Conservation (phyloP, 306 rosid genomes). For the Abrus pulchellus region DNA sequence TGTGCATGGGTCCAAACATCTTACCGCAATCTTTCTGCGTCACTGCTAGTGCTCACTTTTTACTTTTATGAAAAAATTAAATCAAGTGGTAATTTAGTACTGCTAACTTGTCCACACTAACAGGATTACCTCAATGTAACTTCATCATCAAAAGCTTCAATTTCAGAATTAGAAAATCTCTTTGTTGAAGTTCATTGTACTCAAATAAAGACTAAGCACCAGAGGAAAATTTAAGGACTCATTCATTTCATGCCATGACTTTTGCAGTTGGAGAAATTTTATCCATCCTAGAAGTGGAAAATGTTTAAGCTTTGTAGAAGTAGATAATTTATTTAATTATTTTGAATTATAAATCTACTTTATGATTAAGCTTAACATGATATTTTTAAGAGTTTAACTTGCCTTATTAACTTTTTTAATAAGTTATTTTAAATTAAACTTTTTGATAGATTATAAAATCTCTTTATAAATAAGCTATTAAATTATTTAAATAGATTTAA, state of each 20-base stretch:
- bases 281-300: not conserved
- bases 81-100: not conserved
- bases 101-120: not conserved
- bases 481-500: too few species aligned
- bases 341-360: too few species aligned
- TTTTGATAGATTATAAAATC: too few species aligned
- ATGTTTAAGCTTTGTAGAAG: too few species aligned
- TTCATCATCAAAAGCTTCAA: not conserved
- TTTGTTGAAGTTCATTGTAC: not conserved
- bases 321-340: too few species aligned
- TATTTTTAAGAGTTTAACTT: too few species aligned
- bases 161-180: not conserved
- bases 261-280: not conserved
- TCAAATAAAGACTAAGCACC: not conserved
- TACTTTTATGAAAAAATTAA: not conserved
- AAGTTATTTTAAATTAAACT: too few species aligned
- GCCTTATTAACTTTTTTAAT: too few species aligned
- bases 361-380: too few species aligned
- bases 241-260: not conserved
- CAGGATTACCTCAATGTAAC: not conserved
- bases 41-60: conserved; percentile 33
- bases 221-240: not conserved
- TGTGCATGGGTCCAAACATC: conserved; percentile 11
- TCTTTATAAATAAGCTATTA: too few species aligned
- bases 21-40: conserved; percentile 1